A percentile compares a stretch with the other conserved stretches of the same genome.
These are phyloP conservation scores for Lathyrus aphaca DNA, from an alignment of 306 rosid genomes.

Conservation along the genomic window DNA sequence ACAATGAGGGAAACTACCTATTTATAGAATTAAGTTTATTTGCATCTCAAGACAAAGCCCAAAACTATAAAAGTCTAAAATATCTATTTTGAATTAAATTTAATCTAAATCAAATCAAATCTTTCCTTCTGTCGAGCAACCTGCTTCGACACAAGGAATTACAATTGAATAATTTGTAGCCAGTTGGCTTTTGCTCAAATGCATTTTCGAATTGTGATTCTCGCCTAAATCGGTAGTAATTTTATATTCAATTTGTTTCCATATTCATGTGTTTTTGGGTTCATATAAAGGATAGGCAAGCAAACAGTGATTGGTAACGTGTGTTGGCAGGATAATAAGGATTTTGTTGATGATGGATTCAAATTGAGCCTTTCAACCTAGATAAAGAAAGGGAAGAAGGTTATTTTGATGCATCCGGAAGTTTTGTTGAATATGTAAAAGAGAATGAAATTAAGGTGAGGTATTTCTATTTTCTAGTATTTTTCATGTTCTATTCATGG, in stretches of 20 bases:
- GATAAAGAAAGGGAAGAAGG: conserved; percentile 93
- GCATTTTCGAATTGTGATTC: conserved; percentile 23
- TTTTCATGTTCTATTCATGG: neutral
- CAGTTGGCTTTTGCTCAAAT: conserved; percentile 16
- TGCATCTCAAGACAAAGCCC: no score
- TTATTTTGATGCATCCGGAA: conserved; percentile 80
- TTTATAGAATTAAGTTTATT: no score
- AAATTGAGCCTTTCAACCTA: conserved; percentile 89
- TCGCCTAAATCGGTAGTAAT: conserved; percentile 33
- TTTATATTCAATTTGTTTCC: conserved; percentile 43
- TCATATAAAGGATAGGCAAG: conserved; percentile 48
- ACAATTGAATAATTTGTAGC: neutral
- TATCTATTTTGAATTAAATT: no score
- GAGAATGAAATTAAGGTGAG: conserved; percentile 61
- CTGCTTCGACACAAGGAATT: no score
- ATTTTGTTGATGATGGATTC: conserved; percentile 77
- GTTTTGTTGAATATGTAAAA: conserved; percentile 76
- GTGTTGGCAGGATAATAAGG: conserved; percentile 62
- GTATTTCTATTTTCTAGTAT: conserved; percentile 5
- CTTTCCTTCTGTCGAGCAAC: no score
- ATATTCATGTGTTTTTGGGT: conserved; percentile 44
- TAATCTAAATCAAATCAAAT: no score
- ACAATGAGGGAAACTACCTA: no score
- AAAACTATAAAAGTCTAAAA: no score
- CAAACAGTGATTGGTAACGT: conserved; percentile 52